Evolutionary conservation across 306 rosid genomes (phyloP).

Genomic region (Senna tora): DNA sequence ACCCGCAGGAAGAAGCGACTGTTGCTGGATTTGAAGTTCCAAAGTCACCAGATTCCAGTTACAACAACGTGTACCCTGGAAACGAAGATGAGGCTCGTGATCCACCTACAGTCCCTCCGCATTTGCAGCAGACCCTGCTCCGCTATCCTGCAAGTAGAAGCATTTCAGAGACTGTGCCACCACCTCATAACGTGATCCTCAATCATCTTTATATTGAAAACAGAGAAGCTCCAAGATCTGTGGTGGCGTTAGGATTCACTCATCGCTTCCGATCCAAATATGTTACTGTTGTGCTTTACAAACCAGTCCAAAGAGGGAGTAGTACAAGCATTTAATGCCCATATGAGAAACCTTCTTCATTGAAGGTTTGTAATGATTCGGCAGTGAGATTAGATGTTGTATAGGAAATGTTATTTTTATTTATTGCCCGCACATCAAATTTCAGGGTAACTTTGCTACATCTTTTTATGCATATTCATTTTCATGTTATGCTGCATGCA

Average conservation of each 20-base stretch:
- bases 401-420: conserved; percentile 26
- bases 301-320: conserved; percentile 83
- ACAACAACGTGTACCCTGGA: conserved; percentile 68
- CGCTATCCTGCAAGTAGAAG: conserved; percentile 60
- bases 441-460: conserved; percentile 16
- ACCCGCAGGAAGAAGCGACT: conserved; percentile 71
- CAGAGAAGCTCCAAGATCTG: conserved; percentile 76
- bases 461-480: neutral
- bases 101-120: conserved; percentile 83
- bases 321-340: conserved; percentile 44
- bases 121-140: conserved; percentile 71
- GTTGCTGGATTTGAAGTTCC: conserved; percentile 89
- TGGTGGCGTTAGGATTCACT: conserved; percentile 86
- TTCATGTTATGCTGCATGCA: conserved; percentile 9
- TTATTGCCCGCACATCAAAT: neutral
- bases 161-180: conserved; percentile 57
- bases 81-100: conserved; percentile 87
- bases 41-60: conserved; percentile 82
- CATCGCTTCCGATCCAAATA: conserved; percentile 87
- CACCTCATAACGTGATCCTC: conserved; percentile 66
- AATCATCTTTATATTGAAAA: conserved; percentile 96
- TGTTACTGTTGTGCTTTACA: conserved; percentile 95
- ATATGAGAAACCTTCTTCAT: conserved; percentile 13
- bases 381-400: conserved; percentile 21
- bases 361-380: conserved; percentile 38